These are phyloP conservation scores for Gossypium gossypioides DNA, from an alignment of 441 rosid genomes.

Conservation along the genomic window DNA sequence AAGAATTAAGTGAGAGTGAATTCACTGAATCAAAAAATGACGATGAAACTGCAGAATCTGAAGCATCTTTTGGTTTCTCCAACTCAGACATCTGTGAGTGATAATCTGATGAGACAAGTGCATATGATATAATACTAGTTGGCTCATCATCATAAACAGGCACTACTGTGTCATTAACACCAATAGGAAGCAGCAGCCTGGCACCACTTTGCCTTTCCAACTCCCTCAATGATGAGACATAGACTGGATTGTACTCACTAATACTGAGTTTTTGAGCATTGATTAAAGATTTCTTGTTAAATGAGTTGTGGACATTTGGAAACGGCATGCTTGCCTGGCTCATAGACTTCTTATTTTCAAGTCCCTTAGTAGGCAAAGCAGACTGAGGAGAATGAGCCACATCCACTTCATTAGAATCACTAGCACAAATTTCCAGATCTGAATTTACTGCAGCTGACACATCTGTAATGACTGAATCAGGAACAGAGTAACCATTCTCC, in stretches of 20 bases:
- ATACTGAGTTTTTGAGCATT: constrained; percentile 39
- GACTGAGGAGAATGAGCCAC: constrained; percentile 21
- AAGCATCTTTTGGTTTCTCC: constrained; percentile 47
- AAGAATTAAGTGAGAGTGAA: constrained; percentile 38
- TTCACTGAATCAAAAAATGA: constrained; percentile 40
- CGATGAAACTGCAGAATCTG: constrained; percentile 38
- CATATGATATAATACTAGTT: constrained; percentile 55
- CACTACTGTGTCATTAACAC: constrained; percentile 39
- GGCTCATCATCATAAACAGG: constrained; percentile 61
- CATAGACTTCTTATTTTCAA: constrained; percentile 23
- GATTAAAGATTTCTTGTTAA: constrained; percentile 31
- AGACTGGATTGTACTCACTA: constrained; percentile 37
- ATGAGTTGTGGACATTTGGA: constrained; percentile 35
- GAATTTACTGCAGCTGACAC: constrained; percentile 22
- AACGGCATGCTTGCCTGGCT: constrained; percentile 37
- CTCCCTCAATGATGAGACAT: constrained; percentile 39
- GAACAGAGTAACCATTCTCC: constrained; percentile 28
- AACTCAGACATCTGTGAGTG: constrained; percentile 40
- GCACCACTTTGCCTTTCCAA: constrained; percentile 43
- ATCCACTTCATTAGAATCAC: constrained; percentile 21
- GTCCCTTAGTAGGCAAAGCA: constrained; percentile 19
- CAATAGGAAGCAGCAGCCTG: constrained; percentile 49
- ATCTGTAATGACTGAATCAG: constrained; percentile 21
- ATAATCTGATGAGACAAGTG: constrained; percentile 44
- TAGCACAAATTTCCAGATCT: constrained; percentile 13